Evolutionary conservation across 2,329 filamentous ascomycete species (phyloP).

Genomic region (Colletotrichum sp.): DNA sequence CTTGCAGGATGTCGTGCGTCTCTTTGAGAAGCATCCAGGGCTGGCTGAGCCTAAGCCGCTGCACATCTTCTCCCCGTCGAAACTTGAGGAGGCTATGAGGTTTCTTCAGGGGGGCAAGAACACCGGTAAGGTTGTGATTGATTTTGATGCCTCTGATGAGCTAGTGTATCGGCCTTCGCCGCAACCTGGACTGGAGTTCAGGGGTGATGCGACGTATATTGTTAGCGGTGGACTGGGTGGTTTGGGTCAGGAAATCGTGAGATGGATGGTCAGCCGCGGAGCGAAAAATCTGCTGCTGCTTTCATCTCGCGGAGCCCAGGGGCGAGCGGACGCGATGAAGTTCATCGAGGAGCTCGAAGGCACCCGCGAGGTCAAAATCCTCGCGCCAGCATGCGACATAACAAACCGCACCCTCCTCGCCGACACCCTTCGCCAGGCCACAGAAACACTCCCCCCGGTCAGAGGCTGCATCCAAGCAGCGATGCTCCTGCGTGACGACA

Average conservation of each 20-base stretch:
- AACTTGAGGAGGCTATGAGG: conserved; percentile 41
- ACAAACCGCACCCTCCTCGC: conserved; percentile 32
- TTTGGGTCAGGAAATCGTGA: conserved; percentile 57
- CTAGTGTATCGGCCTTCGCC: neutral
- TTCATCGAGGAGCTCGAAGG: conserved; percentile 37
- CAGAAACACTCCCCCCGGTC: conserved; percentile 28
- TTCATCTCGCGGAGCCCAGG: conserved; percentile 32
- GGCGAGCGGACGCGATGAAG: neutral
- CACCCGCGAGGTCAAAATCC: conserved; percentile 32
- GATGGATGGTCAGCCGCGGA: conserved; percentile 49
- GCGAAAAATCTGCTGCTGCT: conserved; percentile 56
- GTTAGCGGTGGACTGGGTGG: conserved; percentile 64
- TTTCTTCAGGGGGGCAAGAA: conserved; percentile 49
- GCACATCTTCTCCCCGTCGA: conserved; percentile 28
- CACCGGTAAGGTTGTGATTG: conserved; percentile 49
- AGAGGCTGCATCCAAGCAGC: conserved; percentile 40
- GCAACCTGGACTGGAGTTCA: conserved; percentile 20
- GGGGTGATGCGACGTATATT: conserved; percentile 51
- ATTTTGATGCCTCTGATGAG: neutral
- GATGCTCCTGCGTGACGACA: conserved; percentile 40
- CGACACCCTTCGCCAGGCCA: conserved; percentile 21
- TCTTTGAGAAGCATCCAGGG: neutral
- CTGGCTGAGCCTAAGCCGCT: conserved; percentile 15
- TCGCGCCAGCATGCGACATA: conserved; percentile 46
- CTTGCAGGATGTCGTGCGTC: neutral